Percentiles rank a stretch among this genome's conserved stretches.
These are phyloP conservation scores for Pilaira anomala DNA, from an alignment of 192 early-diverging fungal genomes.

Conservation along the genomic window DNA sequence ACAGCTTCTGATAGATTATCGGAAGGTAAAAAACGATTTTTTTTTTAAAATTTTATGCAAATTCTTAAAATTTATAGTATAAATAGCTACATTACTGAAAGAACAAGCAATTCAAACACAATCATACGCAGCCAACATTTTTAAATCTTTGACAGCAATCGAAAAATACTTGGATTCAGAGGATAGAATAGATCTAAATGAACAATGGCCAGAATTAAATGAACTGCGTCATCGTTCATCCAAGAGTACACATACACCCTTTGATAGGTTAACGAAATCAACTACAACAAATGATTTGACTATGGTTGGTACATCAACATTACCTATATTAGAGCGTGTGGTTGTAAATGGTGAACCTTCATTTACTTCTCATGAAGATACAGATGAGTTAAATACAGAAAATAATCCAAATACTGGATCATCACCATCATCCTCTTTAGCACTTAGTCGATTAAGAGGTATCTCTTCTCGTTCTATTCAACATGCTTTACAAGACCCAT, in stretches of 20 bases:
- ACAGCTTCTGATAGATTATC: background rate
- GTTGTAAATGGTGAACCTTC: slow-evolving; percentile 7
- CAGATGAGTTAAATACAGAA: background rate
- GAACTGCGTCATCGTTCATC: background rate
- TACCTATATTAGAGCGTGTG: background rate
- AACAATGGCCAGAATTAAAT: slow-evolving; percentile 1
- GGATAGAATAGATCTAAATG: background rate
- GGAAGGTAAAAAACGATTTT: background rate
- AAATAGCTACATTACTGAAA: background rate
- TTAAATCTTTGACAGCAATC: slow-evolving; percentile 8
- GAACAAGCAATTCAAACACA: slow-evolving; percentile 1
- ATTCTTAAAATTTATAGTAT: background rate
- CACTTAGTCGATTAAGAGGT: background rate
- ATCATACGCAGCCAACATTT: background rate
- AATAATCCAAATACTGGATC: background rate
- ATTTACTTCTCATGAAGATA: background rate
- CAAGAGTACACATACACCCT: background rate
- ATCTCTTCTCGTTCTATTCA: background rate
- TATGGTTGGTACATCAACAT: background rate
- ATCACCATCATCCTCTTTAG: background rate
- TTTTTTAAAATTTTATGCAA: background rate
- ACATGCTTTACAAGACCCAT: too few relatives aligned
- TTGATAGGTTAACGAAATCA: slow-evolving; percentile 1
- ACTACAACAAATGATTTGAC: background rate
- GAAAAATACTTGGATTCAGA: slow-evolving; percentile 6